A percentile compares a stretch with the other conserved stretches of the same genome.
phyloP scores from a whole-genome alignment of 2,329 filamentous ascomycete genomes.

The Trichoderma oligosporum region DNA sequence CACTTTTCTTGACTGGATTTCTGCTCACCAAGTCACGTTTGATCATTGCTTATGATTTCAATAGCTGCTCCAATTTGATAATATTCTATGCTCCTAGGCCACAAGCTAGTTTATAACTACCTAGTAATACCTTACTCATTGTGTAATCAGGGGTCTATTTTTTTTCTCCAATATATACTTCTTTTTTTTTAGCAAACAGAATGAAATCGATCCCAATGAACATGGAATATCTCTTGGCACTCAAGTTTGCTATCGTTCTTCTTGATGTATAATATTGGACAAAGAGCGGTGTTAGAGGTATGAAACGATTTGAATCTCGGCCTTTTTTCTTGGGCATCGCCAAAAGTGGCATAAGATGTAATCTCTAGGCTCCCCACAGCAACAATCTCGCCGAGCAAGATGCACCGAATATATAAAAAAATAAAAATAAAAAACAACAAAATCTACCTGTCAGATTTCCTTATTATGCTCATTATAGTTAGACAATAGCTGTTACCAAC shows the following conservation, averaged over 20 bases:
- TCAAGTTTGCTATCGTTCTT: not conserved
- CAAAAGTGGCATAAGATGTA: not conserved
- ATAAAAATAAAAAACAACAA: not conserved
- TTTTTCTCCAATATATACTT: no score
- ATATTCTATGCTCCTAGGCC: not conserved
- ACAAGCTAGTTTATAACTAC: not conserved
- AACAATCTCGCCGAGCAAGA: not conserved
- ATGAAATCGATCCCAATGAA: no score
- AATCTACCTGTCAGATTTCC: not conserved
- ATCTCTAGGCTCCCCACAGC: not conserved
- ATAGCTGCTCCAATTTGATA: not conserved
- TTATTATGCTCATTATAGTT: not conserved
- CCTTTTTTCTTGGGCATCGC: not conserved
- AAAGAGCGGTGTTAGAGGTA: not conserved
- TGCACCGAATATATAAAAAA: not conserved
- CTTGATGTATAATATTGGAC: not conserved
- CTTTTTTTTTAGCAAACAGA: no score
- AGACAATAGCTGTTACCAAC: not conserved
- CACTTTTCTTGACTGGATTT: not conserved
- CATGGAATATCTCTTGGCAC: not conserved
- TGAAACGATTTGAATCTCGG: not conserved
- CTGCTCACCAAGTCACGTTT: not conserved
- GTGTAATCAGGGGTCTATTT: no score
- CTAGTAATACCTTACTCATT: no score
- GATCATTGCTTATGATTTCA: not conserved